phyloP scores from a whole-genome alignment of 2,329 filamentous ascomycete species.

The Claviceps sp. region DNA sequence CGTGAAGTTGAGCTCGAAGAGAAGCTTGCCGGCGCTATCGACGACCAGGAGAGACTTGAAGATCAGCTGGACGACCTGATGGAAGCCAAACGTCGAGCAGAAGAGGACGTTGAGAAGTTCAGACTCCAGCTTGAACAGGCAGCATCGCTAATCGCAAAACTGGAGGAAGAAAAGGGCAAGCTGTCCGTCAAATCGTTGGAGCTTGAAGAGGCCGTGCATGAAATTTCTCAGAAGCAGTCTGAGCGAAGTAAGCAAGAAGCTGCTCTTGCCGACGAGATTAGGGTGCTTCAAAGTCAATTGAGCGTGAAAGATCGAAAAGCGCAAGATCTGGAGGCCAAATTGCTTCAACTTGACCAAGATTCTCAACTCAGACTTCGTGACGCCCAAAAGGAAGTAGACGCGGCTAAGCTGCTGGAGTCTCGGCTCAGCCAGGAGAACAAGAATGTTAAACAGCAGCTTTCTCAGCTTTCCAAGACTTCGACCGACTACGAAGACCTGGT shows the following conservation, averaged over 20 bases:
- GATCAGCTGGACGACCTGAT: constrained; percentile 85
- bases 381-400: constrained; percentile 67
- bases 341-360: constrained; percentile 78
- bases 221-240: constrained; percentile 56
- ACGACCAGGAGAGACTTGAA: constrained; percentile 88
- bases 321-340: constrained; percentile 70
- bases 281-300: constrained; percentile 83
- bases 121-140: constrained; percentile 83
- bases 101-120: constrained; percentile 69
- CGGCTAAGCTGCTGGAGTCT: constrained; percentile 58
- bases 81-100: constrained; percentile 75
- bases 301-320: constrained; percentile 80
- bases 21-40: constrained; percentile 79
- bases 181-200: constrained; percentile 53
- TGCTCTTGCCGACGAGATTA: constrained; percentile 67
- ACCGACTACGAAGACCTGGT: constrained; percentile 93
- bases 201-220: constrained; percentile 57
- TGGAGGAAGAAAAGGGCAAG: constrained; percentile 76
- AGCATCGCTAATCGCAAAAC: constrained; percentile 66
- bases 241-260: constrained; percentile 66
- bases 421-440: constrained; percentile 70
- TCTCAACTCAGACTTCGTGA: constrained; percentile 70
- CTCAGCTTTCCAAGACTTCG: constrained; percentile 78
- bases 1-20: constrained; percentile 89
- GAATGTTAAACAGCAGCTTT: constrained; percentile 70